Percentiles rank a stretch among this genome's conserved stretches.
Conservation (phyloP, 768 basidiomycete genomes). For the Lactarius sp. region DNA sequence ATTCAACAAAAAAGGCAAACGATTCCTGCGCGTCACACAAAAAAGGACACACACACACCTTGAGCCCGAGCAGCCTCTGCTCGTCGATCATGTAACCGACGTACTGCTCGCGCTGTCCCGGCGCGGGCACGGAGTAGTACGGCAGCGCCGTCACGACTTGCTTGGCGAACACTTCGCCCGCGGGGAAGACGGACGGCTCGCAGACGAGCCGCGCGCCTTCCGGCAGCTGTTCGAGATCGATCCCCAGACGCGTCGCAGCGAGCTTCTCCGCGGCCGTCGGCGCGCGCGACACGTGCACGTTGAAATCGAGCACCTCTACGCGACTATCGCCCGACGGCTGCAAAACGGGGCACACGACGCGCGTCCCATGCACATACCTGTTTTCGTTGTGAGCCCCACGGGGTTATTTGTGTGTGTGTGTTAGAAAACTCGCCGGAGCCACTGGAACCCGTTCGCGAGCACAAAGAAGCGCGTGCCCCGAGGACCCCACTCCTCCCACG, state of each 20-base stretch:
- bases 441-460: constrained; percentile 33
- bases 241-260: constrained; percentile 5
- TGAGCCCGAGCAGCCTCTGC: constrained; percentile 35
- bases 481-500: constrained; percentile 41
- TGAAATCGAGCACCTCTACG: constrained; percentile 34
- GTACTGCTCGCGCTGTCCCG: constrained; percentile 24
- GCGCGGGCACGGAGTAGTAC: constrained; percentile 25
- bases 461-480: constrained; percentile 34
- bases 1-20: too few species aligned
- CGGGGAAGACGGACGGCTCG: constrained; percentile 10
- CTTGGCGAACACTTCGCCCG: constrained; percentile 27
- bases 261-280: constrained; percentile 5
- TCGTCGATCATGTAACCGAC: constrained; percentile 40
- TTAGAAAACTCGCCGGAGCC: constrained; percentile 30
- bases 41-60: constrained; percentile 28
- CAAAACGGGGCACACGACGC: constrained; percentile 32
- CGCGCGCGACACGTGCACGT: constrained; percentile 24
- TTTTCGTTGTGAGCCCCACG: background rate
- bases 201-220: constrained; percentile 9
- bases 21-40: too few species aligned
- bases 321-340: constrained; percentile 13
- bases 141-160: constrained; percentile 32
- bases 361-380: constrained; percentile 39
- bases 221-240: background rate
- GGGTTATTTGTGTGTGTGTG: too few species aligned